A percentile compares a stretch with the other conserved stretches of the same genome.
Conservation (phyloP, 345 rosid genomes). For the Euclidium syriacum region DNA sequence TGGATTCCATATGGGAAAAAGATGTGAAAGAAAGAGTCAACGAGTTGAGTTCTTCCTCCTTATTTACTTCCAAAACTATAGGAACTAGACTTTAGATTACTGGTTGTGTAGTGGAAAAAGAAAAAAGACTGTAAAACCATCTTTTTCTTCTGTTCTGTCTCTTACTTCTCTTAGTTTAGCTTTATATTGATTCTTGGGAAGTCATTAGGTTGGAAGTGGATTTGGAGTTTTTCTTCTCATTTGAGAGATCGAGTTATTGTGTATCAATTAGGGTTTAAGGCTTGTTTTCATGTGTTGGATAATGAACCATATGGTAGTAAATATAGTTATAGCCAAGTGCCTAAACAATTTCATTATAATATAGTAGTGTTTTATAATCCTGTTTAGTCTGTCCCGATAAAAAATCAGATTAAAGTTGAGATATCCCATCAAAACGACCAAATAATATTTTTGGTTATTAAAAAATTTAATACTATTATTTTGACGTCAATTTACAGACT, state of each 20-base stretch:
- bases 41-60: slow-evolving; percentile 22
- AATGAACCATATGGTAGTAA: slow-evolving; percentile 21
- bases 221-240: slow-evolving; percentile 15
- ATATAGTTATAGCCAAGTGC: slow-evolving; percentile 11
- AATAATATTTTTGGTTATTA: neutral
- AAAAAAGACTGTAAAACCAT: neutral
- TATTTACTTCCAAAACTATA: slow-evolving; percentile 21
- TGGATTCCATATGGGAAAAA: neutral
- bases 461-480: neutral
- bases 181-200: slow-evolving; percentile 32
- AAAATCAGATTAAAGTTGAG: no score
- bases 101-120: slow-evolving; percentile 16
- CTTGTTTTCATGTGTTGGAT: slow-evolving; percentile 22
- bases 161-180: slow-evolving; percentile 19
- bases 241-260: slow-evolving; percentile 24
- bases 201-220: slow-evolving; percentile 21
- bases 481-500: neutral
- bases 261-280: slow-evolving; percentile 9
- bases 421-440: no score
- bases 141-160: neutral
- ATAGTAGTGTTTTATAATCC: neutral
- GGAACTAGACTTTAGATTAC: slow-evolving; percentile 27
- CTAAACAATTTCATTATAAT: neutral
- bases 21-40: slow-evolving; percentile 11
- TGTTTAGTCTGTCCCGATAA: no score